Percentiles rank a stretch among this genome's conserved stretches.
These are phyloP conservation scores for Sicyos baderoa DNA, from an alignment of 306 rosid species.

Conservation along the genomic window DNA sequence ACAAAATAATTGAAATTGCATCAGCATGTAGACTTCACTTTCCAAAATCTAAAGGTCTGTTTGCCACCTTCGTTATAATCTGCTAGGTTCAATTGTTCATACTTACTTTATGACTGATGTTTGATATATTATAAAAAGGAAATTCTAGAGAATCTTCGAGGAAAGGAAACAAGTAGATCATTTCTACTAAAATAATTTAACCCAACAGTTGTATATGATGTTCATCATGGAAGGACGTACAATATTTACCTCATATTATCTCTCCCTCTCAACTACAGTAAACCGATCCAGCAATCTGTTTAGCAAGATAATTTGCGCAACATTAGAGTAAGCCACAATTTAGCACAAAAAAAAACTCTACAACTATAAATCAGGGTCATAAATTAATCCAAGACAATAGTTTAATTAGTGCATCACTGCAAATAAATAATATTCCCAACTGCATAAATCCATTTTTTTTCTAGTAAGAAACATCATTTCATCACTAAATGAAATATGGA, in stretches of 20 bases:
- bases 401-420: not conserved
- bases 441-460: not conserved
- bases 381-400: not conserved
- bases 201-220: not conserved
- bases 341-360: not conserved
- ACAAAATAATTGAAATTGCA: constrained; percentile 9
- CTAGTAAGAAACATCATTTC: not conserved
- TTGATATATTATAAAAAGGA: not conserved
- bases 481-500: not conserved
- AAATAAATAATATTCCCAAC: not conserved
- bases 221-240: not conserved
- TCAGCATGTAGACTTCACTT: not conserved
- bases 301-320: not conserved
- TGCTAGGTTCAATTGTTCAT: not conserved
- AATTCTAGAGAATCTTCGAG: not conserved
- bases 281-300: constrained; percentile 8
- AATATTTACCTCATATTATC: constrained; percentile 8
- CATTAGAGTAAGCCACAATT: constrained; percentile 1
- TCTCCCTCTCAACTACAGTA: not conserved
- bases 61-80: constrained; percentile 3
- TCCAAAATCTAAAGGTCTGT: not conserved
- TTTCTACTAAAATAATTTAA: not conserved
- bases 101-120: constrained; percentile 5
- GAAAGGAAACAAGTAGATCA: not conserved
- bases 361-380: not conserved